A percentile compares a stretch with the other conserved stretches of the same genome.
These are phyloP conservation scores for Porcisia deanei DNA, from an alignment of 208 protist genomes.

Conservation along the genomic window DNA sequence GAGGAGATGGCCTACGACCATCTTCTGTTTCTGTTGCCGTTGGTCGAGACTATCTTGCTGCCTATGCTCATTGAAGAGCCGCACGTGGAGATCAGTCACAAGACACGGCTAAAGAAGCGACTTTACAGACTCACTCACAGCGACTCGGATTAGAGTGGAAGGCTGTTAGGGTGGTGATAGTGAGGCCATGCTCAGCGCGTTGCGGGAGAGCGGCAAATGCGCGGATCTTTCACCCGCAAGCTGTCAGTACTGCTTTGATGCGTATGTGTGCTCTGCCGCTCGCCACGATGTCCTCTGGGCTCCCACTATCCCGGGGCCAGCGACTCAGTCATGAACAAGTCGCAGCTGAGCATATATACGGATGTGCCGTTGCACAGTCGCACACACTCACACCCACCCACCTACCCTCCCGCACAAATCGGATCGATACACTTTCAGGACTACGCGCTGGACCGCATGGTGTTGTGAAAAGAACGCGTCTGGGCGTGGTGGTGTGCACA, in stretches of 20 bases:
- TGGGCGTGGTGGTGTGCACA: background rate
- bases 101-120: slow-evolving; percentile 49
- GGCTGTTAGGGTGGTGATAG: no score
- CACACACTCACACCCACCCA: background rate
- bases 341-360: background rate
- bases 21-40: slow-evolving; percentile 46
- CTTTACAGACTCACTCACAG: slow-evolving; percentile 72
- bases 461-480: no score
- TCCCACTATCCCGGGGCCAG: background rate
- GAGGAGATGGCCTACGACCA: slow-evolving; percentile 71
- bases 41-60: slow-evolving; percentile 50
- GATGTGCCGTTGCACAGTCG: background rate
- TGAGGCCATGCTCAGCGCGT: background rate
- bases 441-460: background rate
- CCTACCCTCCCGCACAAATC: background rate
- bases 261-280: background rate
- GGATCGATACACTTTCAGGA: no score
- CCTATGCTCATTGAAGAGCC: slow-evolving; percentile 41
- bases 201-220: background rate
- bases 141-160: slow-evolving; percentile 65
- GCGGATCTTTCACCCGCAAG: background rate
- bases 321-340: background rate
- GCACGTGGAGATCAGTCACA: slow-evolving; percentile 61
- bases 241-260: background rate
- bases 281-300: background rate